Conservation (phyloP, 768 basidiomycete genomes). For the Gymnopilus junonius region DNA sequence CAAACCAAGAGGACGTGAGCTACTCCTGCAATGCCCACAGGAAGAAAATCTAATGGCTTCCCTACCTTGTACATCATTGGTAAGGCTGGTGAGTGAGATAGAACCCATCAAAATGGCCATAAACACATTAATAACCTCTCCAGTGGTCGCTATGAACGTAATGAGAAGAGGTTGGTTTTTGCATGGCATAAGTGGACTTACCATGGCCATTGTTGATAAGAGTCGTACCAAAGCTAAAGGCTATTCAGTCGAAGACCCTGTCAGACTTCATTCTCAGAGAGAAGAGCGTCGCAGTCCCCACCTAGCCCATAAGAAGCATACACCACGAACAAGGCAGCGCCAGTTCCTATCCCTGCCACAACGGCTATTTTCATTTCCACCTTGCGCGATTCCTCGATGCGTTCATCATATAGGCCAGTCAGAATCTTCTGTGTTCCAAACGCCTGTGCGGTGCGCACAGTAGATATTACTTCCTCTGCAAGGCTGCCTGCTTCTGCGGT, state of each 20-base stretch:
- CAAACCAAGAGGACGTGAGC: no score
- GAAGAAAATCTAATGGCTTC: background rate
- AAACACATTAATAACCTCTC: conserved; percentile 83
- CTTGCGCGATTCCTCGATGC: conserved; percentile 54
- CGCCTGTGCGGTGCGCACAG: conserved; percentile 89
- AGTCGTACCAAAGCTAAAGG: conserved; percentile 89
- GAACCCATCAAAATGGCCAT: conserved; percentile 86
- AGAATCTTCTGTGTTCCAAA: conserved; percentile 82
- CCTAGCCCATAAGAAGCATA: conserved; percentile 75
- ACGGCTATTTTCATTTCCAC: conserved; percentile 63
- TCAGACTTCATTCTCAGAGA: background rate
- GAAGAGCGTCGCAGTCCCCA: conserved; percentile 29
- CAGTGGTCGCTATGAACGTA: conserved; percentile 56
- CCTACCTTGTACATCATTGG: conserved; percentile 84
- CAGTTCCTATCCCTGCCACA: conserved; percentile 63
- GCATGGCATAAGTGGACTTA: conserved; percentile 26
- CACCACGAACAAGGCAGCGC: conserved; percentile 83
- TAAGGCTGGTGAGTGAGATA: conserved; percentile 82
- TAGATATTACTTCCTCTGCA: conserved; percentile 93
- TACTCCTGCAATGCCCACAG: no score
- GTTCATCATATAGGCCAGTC: conserved; percentile 62
- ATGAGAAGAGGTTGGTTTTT: background rate
- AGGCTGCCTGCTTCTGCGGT: conserved; percentile 81
- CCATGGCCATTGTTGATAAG: conserved; percentile 68
- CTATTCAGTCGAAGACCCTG: conserved; percentile 37